These are phyloP conservation scores for Salvia miltiorrhiza DNA, from an alignment of 257 asterid genomes.

Conservation along the genomic window DNA sequence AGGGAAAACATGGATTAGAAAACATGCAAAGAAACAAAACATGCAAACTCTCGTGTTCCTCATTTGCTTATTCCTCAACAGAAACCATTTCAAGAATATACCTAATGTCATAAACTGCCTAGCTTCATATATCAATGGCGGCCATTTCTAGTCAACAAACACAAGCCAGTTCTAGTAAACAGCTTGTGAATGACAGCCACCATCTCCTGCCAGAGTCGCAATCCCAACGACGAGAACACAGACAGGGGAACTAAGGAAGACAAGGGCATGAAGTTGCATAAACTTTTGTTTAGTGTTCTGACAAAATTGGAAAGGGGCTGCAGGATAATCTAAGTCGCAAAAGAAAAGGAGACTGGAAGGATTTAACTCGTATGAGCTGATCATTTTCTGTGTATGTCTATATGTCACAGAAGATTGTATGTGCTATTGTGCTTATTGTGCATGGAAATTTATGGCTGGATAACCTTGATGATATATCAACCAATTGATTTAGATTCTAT, in stretches of 20 bases:
- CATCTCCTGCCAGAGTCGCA: conserved; percentile 43
- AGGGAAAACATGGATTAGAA: too few species aligned
- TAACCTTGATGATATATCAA: conserved; percentile 61
- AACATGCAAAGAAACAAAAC: too few species aligned
- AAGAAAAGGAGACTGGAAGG: conserved; percentile 94
- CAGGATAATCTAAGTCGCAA: too few species aligned
- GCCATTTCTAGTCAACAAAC: conserved; percentile 30
- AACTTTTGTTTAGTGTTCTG: conserved; percentile 30
- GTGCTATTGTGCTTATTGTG: conserved; percentile 94
- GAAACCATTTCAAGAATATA: conserved; percentile 7
- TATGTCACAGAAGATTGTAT: conserved; percentile 86
- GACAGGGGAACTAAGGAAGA: conserved; percentile 31
- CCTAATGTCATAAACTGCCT: conserved; percentile 16
- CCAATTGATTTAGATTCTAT: not conserved
- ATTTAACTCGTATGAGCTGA: conserved; percentile 66
- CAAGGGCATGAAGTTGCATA: conserved; percentile 24
- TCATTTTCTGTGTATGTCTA: conserved; percentile 91
- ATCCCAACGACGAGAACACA: conserved; percentile 8
- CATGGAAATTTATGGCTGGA: conserved; percentile 51
- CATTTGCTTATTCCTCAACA: not conserved
- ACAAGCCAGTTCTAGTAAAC: conserved; percentile 17
- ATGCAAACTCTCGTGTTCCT: too few species aligned
- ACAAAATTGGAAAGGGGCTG: conserved; percentile 54
- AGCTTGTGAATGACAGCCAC: conserved; percentile 11
- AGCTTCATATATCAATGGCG: conserved; percentile 41